Base-by-base conservation (phyloP, 768 basidiomycete species). In the Mycena filopes region DNA sequence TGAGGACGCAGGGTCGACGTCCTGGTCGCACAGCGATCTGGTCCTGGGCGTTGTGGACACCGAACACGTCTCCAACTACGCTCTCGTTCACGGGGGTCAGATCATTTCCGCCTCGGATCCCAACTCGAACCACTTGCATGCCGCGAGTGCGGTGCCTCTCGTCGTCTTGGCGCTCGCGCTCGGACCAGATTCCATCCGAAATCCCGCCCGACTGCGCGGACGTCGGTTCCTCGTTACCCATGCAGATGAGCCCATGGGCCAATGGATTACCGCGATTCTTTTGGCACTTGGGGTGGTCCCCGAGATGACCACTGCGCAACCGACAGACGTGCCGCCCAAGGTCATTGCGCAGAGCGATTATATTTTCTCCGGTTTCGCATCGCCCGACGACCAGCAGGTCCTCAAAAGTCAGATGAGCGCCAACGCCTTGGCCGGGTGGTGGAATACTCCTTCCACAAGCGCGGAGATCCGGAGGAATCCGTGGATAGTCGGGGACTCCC, bases 1-100 rank as follows among this genome's bases (percentile, higher is more conserved):
- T 26, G 41, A 18, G 31, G 40, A 41, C 60, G 45, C 50, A 9
- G 49, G 51, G 6, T 54, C 60, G 12, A 54, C 60, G 18, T 50
- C 41, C 9, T 62, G 48, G 49, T 10, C 33, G 45, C 41, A 25
- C 2, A 51, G 50, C 29, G 40, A 41, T n/a, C 60, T 28, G n/a
- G 60, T 62, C 8, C 50, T 62, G 26, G 33, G 50, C 16, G 60
- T 62, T 16, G 51, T 36, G 4, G 41, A 41, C 5, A 45, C 60
- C 21, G 60, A 33, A 7, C 21, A 16, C 55, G 69, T 36, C 15
- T 60, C 46, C 18, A 65, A 41, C 18, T 40, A 40, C 15, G 25
- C 41, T 16, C 25, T 55, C 10, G 53, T 55, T 18, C 53, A 55
- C 13, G 40, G 41, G 11, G 53, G 36, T 11, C n/a, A 31, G 28